Evolutionary conservation across 2,329 filamentous ascomycete species (phyloP), one percentile per base, ranked within the genome.

Genomic region (Penicillium vulpinum): DNA sequence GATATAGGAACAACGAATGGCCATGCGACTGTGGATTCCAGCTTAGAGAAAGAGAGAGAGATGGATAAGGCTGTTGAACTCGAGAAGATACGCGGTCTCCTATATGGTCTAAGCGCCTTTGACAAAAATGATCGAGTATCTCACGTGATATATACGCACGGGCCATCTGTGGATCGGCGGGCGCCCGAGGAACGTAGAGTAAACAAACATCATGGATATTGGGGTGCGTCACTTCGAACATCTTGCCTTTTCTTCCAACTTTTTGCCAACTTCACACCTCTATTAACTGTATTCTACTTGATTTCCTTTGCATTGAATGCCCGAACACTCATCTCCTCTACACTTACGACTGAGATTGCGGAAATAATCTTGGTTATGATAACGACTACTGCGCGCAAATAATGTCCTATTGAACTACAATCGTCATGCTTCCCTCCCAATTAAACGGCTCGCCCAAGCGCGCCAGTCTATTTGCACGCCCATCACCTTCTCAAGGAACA

Each of bases 391-490:
- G 35, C 35, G 43, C 40, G 55, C 50, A 60, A 67, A 73, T 67
- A 62, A 73, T 73, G 71, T 59, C 51, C 59, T 51, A 65, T 62
- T 69, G 62, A 68, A 58, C 51, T 51, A 45, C 62, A 43, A 39
- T 58, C 59, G 56, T 58, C 62, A 85, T 85, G 81, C 80, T 80
- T 69, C 79, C 77, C 54, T 82, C 82, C 73, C 79, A 83, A 61
- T 79, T 82, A 67, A 85, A 81, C 73, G 84, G 85, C 74, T 85
- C 87, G 65, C 84, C 88, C 72, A 90, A 88, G 80, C 88, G 91
- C 68, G 89, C 86, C 72, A 93, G 91, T 77, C 89, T 90, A 16
- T 95, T 96, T 72, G 81, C 83, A 58, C 85, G 91, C 70, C 85
- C 65, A 41, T 65, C 89, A 16, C 82, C 88, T 22, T 89, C 90